A percentile compares a stretch with the other conserved stretches of the same genome.
These are phyloP conservation scores for Crotalaria pallida DNA, from an alignment of 306 rosid species.

Conservation along the genomic window DNA sequence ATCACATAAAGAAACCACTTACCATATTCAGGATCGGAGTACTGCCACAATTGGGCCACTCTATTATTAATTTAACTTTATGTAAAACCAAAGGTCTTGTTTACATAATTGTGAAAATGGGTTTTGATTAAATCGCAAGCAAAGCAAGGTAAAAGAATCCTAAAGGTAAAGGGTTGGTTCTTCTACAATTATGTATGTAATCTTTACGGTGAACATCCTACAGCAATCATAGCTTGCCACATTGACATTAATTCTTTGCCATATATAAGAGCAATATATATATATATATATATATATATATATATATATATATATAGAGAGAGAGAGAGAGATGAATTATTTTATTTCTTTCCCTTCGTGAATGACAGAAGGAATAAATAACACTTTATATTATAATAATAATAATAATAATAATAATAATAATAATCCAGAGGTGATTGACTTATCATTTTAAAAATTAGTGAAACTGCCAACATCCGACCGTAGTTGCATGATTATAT, in stretches of 20 bases:
- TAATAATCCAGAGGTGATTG: constrained; percentile 10
- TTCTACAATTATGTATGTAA: constrained; percentile 9
- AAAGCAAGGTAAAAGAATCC: constrained; percentile 20
- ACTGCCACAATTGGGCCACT: neutral
- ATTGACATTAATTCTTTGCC: neutral
- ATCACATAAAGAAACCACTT: neutral
- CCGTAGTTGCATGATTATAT: neutral
- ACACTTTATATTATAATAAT: neutral
- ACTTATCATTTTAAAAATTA: constrained; percentile 20
- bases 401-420: neutral
- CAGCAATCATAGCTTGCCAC: constrained; percentile 21
- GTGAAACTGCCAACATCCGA: constrained; percentile 20
- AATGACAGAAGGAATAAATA: neutral
- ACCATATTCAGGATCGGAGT: neutral
- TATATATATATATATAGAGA: too few species aligned
- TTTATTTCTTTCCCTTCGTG: neutral
- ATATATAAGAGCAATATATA: too few species aligned
- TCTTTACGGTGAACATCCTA: neutral
- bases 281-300: too few species aligned
- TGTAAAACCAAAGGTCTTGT: neutral
- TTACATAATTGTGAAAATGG: constrained; percentile 17
- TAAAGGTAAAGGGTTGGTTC: neutral
- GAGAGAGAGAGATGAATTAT: neutral
- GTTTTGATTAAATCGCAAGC: constrained; percentile 33
- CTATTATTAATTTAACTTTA: constrained; percentile 13